A percentile compares a stretch with the other conserved stretches of the same genome.
Evolutionary conservation across 2,329 filamentous ascomycete species (phyloP).

Genomic region (Ophiostoma ulmi): DNA sequence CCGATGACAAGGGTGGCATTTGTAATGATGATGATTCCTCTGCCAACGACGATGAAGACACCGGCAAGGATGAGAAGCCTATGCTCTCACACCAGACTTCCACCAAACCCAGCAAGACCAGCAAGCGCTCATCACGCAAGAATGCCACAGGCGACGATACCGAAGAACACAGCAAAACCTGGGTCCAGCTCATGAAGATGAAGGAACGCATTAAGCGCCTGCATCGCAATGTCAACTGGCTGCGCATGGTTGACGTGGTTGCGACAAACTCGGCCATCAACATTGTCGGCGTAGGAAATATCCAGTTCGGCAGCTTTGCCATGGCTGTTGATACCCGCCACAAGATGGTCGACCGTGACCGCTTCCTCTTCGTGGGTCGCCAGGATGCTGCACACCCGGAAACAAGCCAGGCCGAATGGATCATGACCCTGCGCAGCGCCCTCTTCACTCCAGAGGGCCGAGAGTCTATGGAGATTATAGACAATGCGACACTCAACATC

Average conservation of each 20-base stretch:
- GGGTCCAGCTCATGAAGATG: constrained; percentile 69
- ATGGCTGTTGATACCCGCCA: constrained; percentile 84
- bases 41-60: neutral
- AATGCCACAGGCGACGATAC: neutral
- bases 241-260: constrained; percentile 82
- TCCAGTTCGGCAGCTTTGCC: constrained; percentile 80
- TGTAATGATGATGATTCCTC: constrained; percentile 13
- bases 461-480: constrained; percentile 81
- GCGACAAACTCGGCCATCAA: constrained; percentile 74
- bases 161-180: constrained; percentile 61
- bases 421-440: constrained; percentile 76
- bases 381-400: constrained; percentile 46
- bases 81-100: neutral
- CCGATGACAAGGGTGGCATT: constrained; percentile 30
- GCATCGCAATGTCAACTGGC: constrained; percentile 81
- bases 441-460: constrained; percentile 80
- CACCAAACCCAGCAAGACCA: neutral
- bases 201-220: constrained; percentile 84
- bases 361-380: constrained; percentile 77
- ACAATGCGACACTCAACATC: constrained; percentile 81
- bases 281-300: constrained; percentile 72
- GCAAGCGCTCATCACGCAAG: neutral
- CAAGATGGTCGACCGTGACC: constrained; percentile 85
- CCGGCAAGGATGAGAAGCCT: neutral
- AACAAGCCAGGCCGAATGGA: constrained; percentile 86